phyloP scores from a whole-genome alignment of 2,329 filamentous ascomycete genomes.

The Acrocalymma vagum region DNA sequence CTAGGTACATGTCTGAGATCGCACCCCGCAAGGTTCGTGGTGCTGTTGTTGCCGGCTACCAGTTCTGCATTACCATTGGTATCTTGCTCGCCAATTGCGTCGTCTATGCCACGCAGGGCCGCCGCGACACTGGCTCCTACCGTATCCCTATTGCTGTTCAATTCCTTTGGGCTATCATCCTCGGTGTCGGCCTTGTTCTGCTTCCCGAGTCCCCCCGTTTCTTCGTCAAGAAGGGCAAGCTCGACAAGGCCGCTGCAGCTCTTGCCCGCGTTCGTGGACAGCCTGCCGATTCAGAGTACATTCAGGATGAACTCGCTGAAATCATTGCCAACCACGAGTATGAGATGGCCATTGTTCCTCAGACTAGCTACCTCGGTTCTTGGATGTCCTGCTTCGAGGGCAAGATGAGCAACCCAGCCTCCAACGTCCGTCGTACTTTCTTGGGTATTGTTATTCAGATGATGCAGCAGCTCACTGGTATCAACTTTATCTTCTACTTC shows the following conservation, averaged over 20 bases:
- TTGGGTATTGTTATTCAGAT: conserved; percentile 59
- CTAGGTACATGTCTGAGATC: conserved; percentile 84
- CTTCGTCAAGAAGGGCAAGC: conserved; percentile 79
- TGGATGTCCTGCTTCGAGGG: conserved; percentile 74
- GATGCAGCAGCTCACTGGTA: conserved; percentile 73
- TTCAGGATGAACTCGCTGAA: conserved; percentile 83
- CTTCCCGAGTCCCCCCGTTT: conserved; percentile 89
- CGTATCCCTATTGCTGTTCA: conserved; percentile 85
- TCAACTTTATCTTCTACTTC: conserved; percentile 83
- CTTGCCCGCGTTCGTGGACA: conserved; percentile 79
- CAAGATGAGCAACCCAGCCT: conserved; percentile 58
- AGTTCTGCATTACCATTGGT: conserved; percentile 85
- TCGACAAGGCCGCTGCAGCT: conserved; percentile 71
- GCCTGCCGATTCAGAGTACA: conserved; percentile 75
- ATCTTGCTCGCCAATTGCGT: conserved; percentile 79
- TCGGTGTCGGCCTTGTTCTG: conserved; percentile 74
- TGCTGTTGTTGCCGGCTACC: conserved; percentile 80
- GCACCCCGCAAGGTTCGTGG: conserved; percentile 74
- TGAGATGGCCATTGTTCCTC: conserved; percentile 67
- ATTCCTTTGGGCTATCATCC: conserved; percentile 82
- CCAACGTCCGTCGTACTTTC: conserved; percentile 58
- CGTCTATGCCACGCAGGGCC: conserved; percentile 75
- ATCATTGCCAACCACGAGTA: conserved; percentile 94
- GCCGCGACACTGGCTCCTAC: conserved; percentile 70
- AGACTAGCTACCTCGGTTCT: conserved; percentile 52